Evolutionary conservation across 305 asterid species (phyloP).

Genomic region (Vinca major): DNA sequence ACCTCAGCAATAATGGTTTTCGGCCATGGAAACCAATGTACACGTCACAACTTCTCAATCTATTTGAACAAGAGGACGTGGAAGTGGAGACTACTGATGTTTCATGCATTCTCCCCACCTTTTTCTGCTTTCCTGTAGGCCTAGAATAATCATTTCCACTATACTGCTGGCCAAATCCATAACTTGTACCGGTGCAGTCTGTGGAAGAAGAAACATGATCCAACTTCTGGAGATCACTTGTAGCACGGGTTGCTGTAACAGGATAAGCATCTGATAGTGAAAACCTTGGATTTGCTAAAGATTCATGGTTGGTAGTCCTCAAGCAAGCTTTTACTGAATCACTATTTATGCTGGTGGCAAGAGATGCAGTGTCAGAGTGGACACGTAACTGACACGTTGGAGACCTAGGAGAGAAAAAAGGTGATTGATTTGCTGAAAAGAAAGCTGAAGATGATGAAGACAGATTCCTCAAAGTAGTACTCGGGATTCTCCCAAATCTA

Average conservation of each 20-base stretch:
- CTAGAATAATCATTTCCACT: constrained; percentile 29
- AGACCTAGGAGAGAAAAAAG: constrained; percentile 84
- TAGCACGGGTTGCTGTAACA: constrained; percentile 29
- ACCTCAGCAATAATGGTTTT: constrained; percentile 60
- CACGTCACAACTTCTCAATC: constrained; percentile 88
- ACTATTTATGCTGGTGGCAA: constrained; percentile 23
- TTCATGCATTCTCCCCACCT: constrained; percentile 38
- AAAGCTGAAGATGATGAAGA: constrained; percentile 91
- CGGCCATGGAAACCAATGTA: constrained; percentile 84
- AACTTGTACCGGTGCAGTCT: constrained; percentile 36
- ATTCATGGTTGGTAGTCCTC: constrained; percentile 27
- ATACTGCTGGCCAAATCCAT: constrained; percentile 23
- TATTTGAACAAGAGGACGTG: constrained; percentile 50
- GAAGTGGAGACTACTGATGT: constrained; percentile 40
- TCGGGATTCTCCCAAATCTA: constrained; percentile 41
- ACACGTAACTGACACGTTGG: constrained; percentile 39
- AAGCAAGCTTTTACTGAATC: constrained; percentile 26
- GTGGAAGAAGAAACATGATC: constrained; percentile 46
- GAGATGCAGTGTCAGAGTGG: constrained; percentile 33
- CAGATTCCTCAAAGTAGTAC: constrained; percentile 57
- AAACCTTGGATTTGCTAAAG: constrained; percentile 26
- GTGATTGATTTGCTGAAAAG: constrained; percentile 91
- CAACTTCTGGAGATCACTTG: constrained; percentile 31
- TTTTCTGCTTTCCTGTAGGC: constrained; percentile 41
- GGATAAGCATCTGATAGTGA: constrained; percentile 31